A percentile compares a stretch with the other conserved stretches of the same genome.
These are phyloP conservation scores for Thielaviopsis cerberus DNA, from an alignment of 2,329 filamentous ascomycete genomes.

Conservation along the genomic window DNA sequence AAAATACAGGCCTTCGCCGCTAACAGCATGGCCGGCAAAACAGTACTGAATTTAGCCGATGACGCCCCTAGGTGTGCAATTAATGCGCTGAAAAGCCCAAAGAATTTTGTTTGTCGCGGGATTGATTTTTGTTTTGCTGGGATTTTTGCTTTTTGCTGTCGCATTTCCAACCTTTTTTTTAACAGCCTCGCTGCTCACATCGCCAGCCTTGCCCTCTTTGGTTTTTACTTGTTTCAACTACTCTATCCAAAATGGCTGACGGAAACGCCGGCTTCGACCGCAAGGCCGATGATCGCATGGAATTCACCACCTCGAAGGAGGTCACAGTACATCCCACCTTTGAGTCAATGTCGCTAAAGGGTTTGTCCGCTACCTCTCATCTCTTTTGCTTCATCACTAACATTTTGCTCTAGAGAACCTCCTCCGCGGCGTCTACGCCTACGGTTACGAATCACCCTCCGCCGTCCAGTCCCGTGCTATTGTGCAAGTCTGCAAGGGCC, in stretches of 20 bases:
- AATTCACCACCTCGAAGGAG: conserved; percentile 96
- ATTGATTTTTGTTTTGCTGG: background rate
- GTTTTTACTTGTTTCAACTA: background rate
- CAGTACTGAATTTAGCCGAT: conserved; percentile 1
- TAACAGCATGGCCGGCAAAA: conserved; percentile 2
- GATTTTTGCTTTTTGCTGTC: background rate
- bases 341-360: conserved; percentile 89
- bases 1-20: background rate
- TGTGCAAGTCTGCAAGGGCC: conserved; percentile 96
- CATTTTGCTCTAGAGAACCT: conserved; percentile 47
- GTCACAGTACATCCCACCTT: conserved; percentile 88
- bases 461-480: conserved; percentile 96
- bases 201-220: background rate
- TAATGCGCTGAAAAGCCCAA: background rate
- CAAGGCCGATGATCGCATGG: conserved; percentile 88
- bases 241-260: conserved; percentile 57
- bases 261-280: conserved; percentile 53
- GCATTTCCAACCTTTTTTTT: background rate
- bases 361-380: conserved; percentile 20
- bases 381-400: background rate
- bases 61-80: background rate
- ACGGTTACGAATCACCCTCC: conserved; percentile 94
- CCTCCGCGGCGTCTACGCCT: conserved; percentile 90
- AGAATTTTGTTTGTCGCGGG: conserved; percentile 3
- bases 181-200: background rate